Evolutionary conservation across 345 rosid species (phyloP), one percentile per base, ranked within the genome.

Genomic region (Cochlearia excelsa): DNA sequence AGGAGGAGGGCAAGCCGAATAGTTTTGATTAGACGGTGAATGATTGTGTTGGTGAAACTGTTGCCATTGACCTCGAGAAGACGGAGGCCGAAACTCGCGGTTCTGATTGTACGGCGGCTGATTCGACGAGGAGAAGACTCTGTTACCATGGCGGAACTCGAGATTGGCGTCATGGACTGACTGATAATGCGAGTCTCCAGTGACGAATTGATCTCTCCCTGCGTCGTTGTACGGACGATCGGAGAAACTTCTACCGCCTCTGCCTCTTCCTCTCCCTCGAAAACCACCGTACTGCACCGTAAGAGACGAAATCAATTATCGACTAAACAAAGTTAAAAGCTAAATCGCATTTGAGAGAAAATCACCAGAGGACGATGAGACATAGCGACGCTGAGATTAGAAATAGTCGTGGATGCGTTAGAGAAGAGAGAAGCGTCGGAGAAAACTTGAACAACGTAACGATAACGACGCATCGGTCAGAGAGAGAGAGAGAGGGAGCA

Each of bases 201-300:
- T 57, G 9, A 78, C 68, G 23, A 61, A 55, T 16, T 61, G 70
- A 45, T 67, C 71, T 65, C 85, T 75, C 4, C 71, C 78, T 2
- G 66, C 75, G 26, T 69, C 70, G 54, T 46, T 51, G 64, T 50
- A 58, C n/a, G 78, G 59, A 45, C 75, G 73, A 65, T 64, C 77
- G 45, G 90, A 84, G 80, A 78, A 81, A 75, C 73, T 71, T 74
- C 93, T 78, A 28, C 78, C 79, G 42, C 77, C 72, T 43, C 66
- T 83, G 62, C 75, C 71, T 38, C 65, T 79, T 46, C 76, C 73
- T 38, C 66, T 79, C 3, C 65, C 77, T 69, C 88, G 66, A 28
- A 81, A 82, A 26, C 91, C 86, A 51, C 82, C 71, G 73, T 77
- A 59, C 94, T 87, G 84, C 60, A 74, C 48, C 39, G 56, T 30